A percentile compares a stretch with the other conserved stretches of the same genome.
phyloP scores from a whole-genome alignment of 352 stramenopile species.

The Pythium chondricola region DNA sequence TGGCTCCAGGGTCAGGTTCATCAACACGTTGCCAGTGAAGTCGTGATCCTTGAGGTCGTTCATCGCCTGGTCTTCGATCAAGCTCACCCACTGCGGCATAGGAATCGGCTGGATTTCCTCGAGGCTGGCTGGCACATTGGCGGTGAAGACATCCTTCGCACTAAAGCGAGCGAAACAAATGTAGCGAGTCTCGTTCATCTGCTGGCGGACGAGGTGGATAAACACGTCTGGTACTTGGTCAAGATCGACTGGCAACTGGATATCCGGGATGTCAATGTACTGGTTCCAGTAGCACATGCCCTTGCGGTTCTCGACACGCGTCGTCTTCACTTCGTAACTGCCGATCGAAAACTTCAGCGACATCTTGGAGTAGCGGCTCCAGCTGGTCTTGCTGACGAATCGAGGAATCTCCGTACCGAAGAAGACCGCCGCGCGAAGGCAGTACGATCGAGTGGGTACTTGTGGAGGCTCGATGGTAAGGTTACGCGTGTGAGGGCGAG shows the following conservation, averaged over 20 bases:
- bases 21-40: conserved; percentile 78
- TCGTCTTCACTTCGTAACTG: conserved; percentile 43
- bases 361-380: conserved; percentile 72
- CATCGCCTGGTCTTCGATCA: conserved; percentile 74
- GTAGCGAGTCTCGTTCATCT: conserved; percentile 47
- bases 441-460: conserved; percentile 40
- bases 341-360: conserved; percentile 66
- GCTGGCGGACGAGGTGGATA: conserved; percentile 56
- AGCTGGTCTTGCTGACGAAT: conserved; percentile 62
- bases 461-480: conserved; percentile 30
- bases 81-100: conserved; percentile 55
- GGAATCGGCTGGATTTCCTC: conserved; percentile 30
- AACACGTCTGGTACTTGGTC: conserved; percentile 79
- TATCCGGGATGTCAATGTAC: conserved; percentile 48
- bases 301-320: conserved; percentile 48
- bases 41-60: conserved; percentile 76
- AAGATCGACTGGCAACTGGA: conserved; percentile 60
- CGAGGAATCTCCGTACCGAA: conserved; percentile 77
- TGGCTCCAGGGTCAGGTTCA: conserved; percentile 63
- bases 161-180: conserved; percentile 81
- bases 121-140: conserved; percentile 19
- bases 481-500: conserved; percentile 61
- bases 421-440: conserved; percentile 54
- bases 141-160: conserved; percentile 71
- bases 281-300: conserved; percentile 80